Evolutionary conservation across 202 grass and related monocot genomes (phyloP).

Genomic region (Setaria viridis): DNA sequence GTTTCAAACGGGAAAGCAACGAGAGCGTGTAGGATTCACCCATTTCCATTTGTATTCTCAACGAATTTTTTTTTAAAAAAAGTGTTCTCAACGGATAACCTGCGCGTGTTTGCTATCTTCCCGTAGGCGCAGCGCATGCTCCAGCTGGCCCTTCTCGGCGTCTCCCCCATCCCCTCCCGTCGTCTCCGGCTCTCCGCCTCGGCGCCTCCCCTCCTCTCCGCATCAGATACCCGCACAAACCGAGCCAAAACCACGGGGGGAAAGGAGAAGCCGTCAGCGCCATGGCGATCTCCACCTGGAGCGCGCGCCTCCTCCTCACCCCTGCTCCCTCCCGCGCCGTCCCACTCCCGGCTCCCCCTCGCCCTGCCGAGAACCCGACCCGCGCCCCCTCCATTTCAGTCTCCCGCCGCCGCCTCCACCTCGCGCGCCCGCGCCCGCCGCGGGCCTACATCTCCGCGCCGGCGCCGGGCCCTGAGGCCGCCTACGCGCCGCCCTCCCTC

Average conservation of each 20-base stretch:
- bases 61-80: too few species aligned
- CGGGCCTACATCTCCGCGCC: slow-evolving; percentile 61
- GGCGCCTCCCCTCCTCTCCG: neutral
- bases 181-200: too few species aligned
- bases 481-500: slow-evolving; percentile 59
- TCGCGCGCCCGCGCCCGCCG: slow-evolving; percentile 18
- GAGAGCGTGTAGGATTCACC: too few species aligned
- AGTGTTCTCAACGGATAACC: too few species aligned
- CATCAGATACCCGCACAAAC: neutral
- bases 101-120: too few species aligned
- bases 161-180: neutral
- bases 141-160: too few species aligned
- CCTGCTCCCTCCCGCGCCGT: slow-evolving; percentile 11
- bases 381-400: neutral
- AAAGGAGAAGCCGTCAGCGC: neutral
- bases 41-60: too few species aligned
- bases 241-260: neutral
- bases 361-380: neutral
- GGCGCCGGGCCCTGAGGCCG: slow-evolving; percentile 55
- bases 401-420: slow-evolving; percentile 14
- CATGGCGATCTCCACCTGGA: slow-evolving; percentile 55
- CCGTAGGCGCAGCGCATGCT: too few species aligned
- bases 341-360: neutral
- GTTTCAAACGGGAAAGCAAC: too few species aligned
- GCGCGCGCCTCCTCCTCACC: slow-evolving; percentile 47